These are phyloP conservation scores for Triadica sebifera DNA, from an alignment of 345 rosid species.

Conservation along the genomic window DNA sequence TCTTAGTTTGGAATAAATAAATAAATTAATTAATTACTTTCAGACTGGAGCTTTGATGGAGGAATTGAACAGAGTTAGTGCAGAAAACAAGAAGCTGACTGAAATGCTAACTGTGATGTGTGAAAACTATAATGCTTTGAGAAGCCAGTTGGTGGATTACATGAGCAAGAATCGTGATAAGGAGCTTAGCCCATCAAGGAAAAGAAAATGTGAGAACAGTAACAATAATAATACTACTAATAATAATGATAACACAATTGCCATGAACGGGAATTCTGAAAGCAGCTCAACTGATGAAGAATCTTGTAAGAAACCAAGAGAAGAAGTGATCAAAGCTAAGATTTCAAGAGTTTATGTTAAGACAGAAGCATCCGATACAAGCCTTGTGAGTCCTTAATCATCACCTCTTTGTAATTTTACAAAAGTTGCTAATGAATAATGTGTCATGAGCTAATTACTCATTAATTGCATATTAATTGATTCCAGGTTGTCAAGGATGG, in stretches of 20 bases:
- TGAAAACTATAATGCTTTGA: constrained; percentile 70
- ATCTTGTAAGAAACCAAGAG: constrained; percentile 69
- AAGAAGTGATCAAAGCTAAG: constrained; percentile 71
- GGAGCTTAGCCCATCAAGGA: constrained; percentile 58
- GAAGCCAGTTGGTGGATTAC: constrained; percentile 55
- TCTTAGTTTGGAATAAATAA: not conserved
- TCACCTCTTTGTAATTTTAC: not conserved
- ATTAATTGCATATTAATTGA: not conserved
- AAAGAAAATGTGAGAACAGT: constrained; percentile 65
- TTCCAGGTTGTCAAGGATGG: constrained; percentile 91
- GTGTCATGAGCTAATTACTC: not conserved
- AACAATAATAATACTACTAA: constrained; percentile 11
- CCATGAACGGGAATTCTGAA: constrained; percentile 55
- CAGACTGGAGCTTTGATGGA: constrained; percentile 59
- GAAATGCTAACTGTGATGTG: constrained; percentile 73
- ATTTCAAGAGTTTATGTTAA: constrained; percentile 53
- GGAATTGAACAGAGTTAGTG: constrained; percentile 73
- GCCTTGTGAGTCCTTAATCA: constrained; percentile 56
- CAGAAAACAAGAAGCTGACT: constrained; percentile 83
- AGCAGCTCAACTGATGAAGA: constrained; percentile 92
- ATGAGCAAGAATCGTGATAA: constrained; percentile 46
- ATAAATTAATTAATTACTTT: not conserved
- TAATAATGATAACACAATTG: constrained; percentile 28
- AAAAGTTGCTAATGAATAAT: not conserved
- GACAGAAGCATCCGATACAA: constrained; percentile 70